phyloP scores from a whole-genome alignment of 768 basidiomycete species.

The Mycena haematopus region DNA sequence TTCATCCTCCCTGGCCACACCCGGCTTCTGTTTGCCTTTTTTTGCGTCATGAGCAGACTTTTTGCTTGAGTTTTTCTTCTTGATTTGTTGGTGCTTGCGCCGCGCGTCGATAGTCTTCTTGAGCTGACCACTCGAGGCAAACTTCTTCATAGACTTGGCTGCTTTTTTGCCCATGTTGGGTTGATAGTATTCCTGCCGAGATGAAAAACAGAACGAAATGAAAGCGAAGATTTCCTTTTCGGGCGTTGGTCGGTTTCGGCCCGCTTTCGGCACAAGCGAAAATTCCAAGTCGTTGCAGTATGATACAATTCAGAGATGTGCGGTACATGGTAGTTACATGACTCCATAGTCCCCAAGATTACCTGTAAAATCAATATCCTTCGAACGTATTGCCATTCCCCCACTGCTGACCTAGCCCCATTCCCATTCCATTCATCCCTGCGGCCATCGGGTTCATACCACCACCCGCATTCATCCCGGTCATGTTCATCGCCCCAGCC shows the following conservation, averaged over 20 bases:
- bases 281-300: neutral
- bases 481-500: conserved; percentile 49
- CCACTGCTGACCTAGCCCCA: conserved; percentile 25
- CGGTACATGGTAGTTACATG: conserved; percentile 9
- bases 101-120: conserved; percentile 86
- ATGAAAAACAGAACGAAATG: neutral
- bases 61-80: conserved; percentile 72
- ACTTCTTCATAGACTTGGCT: conserved; percentile 85
- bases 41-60: conserved; percentile 49
- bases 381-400: conserved; percentile 3
- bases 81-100: conserved; percentile 79
- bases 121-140: conserved; percentile 86
- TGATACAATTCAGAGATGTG: neutral
- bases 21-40: conserved; percentile 23
- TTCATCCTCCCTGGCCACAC: too few species aligned
- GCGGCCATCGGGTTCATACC: conserved; percentile 49
- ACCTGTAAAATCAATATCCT: conserved; percentile 15
- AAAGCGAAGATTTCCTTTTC: neutral
- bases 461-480: conserved; percentile 49
- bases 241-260: neutral
- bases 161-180: conserved; percentile 59
- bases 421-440: conserved; percentile 17
- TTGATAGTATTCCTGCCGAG: neutral
- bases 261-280: neutral
- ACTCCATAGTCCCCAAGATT: conserved; percentile 23